Evolutionary conservation across 1,139 yeast genomes (phyloP).

Genomic region (Scheffersomyces illinoinensis): DNA sequence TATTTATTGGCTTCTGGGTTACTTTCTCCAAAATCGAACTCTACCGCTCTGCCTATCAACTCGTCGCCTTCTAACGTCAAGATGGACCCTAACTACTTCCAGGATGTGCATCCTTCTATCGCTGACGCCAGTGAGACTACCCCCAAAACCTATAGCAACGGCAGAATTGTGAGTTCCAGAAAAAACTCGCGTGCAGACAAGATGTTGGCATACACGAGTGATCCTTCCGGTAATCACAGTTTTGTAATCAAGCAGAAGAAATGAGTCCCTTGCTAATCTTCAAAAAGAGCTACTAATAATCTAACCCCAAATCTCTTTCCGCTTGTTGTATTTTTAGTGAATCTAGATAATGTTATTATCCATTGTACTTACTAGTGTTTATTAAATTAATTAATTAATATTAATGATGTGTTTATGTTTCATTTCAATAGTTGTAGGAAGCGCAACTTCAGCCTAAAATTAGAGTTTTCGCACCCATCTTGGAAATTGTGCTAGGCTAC

Average conservation of each 20-base stretch:
- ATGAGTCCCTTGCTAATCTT: slow-evolving; percentile 6
- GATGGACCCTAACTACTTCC: slow-evolving; percentile 12
- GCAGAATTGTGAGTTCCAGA: slow-evolving; percentile 27
- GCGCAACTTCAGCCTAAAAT: background rate
- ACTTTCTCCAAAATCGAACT: slow-evolving; percentile 43
- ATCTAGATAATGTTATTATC: background rate
- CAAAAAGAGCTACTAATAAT: background rate
- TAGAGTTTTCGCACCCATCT: background rate
- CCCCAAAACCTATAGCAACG: slow-evolving; percentile 26
- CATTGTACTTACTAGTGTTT: background rate
- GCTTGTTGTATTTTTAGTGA: background rate
- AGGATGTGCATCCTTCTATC: slow-evolving; percentile 7
- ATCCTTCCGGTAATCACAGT: slow-evolving; percentile 43
- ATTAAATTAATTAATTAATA: too few species aligned
- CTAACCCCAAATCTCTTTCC: background rate
- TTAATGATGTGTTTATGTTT: background rate
- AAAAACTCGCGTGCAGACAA: slow-evolving; percentile 28
- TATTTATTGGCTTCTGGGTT: slow-evolving; percentile 59
- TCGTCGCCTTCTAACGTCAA: slow-evolving; percentile 20
- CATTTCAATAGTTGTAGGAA: background rate
- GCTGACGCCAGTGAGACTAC: slow-evolving; percentile 13
- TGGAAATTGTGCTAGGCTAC: background rate
- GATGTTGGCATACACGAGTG: slow-evolving; percentile 45
- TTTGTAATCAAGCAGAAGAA: slow-evolving; percentile 42
- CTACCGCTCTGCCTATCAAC: slow-evolving; percentile 21